These are phyloP conservation scores for Schizosaccharomyces japonicus DNA, from an alignment of 805 yeast species.

Conservation along the genomic window DNA sequence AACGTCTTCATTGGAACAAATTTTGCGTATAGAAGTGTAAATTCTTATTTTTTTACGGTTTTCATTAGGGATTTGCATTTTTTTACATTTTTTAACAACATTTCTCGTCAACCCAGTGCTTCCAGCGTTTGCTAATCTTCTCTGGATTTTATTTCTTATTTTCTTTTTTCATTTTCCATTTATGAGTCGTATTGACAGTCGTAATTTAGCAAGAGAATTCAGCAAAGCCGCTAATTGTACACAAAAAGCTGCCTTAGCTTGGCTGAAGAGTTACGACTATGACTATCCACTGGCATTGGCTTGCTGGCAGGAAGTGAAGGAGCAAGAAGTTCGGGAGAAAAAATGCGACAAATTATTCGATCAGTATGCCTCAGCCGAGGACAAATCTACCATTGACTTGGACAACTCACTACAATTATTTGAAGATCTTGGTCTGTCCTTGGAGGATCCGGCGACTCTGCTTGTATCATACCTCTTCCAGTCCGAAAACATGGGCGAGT, in stretches of 20 bases:
- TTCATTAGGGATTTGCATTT: too few species aligned
- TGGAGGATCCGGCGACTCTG: conserved; percentile 52
- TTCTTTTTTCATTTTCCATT: too few species aligned
- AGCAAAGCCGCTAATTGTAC: not conserved
- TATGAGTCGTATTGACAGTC: too few species aligned
- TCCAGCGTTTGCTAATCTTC: too few species aligned
- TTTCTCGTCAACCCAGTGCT: too few species aligned
- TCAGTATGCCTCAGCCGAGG: conserved; percentile 10
- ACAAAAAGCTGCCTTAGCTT: not conserved
- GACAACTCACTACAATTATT: conserved; percentile 58
- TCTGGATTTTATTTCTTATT: too few species aligned
- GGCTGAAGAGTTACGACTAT: not conserved
- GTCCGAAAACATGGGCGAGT: conserved; percentile 43
- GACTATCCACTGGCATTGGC: not conserved
- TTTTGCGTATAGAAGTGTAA: too few species aligned
- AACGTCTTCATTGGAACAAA: too few species aligned
- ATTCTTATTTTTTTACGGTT: too few species aligned
- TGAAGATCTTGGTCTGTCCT: conserved; percentile 39
- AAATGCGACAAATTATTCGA: not conserved
- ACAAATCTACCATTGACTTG: conserved; percentile 28
- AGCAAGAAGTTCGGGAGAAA: not conserved
- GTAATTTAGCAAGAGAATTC: not conserved
- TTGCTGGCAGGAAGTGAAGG: not conserved
- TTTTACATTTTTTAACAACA: too few species aligned
- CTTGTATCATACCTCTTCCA: conserved; percentile 46